Percentiles rank a stretch among this genome's conserved stretches.
phyloP scores from a whole-genome alignment of 179 eudicot genomes.

The Silene vulgaris region DNA sequence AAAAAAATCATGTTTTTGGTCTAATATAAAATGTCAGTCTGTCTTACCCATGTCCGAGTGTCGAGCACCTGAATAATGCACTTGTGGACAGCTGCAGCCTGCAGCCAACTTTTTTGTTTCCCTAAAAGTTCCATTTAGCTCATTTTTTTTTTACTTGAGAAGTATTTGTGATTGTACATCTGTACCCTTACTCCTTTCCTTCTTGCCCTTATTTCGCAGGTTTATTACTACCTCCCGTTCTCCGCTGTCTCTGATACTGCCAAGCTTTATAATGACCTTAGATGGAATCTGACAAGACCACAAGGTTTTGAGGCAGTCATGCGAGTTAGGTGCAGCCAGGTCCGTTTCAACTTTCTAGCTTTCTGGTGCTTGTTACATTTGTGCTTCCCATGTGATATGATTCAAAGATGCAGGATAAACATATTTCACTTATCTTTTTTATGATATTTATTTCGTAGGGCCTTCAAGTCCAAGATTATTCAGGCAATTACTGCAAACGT shows the following conservation, averaged over 20 bases:
- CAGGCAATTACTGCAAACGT: constrained; percentile 91
- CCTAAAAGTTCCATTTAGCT: not conserved
- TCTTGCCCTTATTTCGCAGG: constrained; percentile 39
- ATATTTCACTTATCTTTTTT: constrained; percentile 3
- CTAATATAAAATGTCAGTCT: too few species aligned
- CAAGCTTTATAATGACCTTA: constrained; percentile 91
- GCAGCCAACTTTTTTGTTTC: not conserved
- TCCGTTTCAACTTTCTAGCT: constrained; percentile 19
- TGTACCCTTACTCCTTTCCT: not conserved
- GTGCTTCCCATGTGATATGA: constrained; percentile 5
- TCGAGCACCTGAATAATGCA: not conserved
- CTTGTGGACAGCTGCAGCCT: not conserved
- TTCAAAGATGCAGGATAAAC: not conserved
- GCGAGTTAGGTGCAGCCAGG: constrained; percentile 99
- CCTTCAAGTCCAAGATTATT: constrained; percentile 96
- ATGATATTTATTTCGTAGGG: constrained; percentile 45
- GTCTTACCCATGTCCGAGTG: too few species aligned
- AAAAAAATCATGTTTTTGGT: too few species aligned
- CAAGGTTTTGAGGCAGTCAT: constrained; percentile 98
- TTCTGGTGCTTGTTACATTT: constrained; percentile 1
- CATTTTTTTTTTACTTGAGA: not conserved
- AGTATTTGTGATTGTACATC: constrained; percentile 4
- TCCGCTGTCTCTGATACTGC: constrained; percentile 89
- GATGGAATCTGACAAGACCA: constrained; percentile 97
- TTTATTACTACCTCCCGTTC: constrained; percentile 82